These are phyloP conservation scores for Amphichorda felina DNA, from an alignment of 2,329 filamentous ascomycete genomes.

Conservation along the genomic window DNA sequence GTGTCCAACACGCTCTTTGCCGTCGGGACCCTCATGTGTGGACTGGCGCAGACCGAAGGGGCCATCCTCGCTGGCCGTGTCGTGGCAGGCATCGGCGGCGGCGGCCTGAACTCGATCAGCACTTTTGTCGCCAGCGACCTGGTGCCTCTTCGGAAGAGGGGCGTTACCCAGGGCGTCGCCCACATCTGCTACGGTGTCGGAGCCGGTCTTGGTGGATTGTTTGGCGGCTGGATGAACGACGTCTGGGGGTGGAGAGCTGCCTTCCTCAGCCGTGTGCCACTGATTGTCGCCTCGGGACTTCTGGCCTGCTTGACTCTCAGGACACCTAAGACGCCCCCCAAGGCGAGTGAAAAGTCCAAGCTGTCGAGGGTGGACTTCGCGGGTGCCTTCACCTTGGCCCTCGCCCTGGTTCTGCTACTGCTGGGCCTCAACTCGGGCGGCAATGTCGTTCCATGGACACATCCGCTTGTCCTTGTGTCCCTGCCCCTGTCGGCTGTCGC, in stretches of 20 bases:
- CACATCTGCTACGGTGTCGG: background rate
- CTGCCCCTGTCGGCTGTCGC: slow-evolving; percentile 47
- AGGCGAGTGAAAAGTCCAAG: slow-evolving; percentile 50
- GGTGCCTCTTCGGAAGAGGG: slow-evolving; percentile 42
- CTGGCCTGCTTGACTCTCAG: slow-evolving; percentile 43
- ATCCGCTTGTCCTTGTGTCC: slow-evolving; percentile 54
- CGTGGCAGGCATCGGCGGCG: slow-evolving; percentile 65
- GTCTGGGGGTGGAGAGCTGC: background rate
- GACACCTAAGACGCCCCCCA: too few species aligned
- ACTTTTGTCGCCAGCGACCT: slow-evolving; percentile 51
- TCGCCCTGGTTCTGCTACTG: slow-evolving; percentile 54
- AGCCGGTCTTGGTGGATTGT: background rate
- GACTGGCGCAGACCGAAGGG: slow-evolving; percentile 48
- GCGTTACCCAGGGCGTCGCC: background rate
- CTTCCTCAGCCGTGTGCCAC: slow-evolving; percentile 31
- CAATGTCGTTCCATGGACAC: slow-evolving; percentile 64
- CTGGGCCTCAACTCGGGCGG: slow-evolving; percentile 66
- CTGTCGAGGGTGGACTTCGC: slow-evolving; percentile 62
- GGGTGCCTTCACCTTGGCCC: slow-evolving; percentile 48
- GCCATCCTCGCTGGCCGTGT: slow-evolving; percentile 63
- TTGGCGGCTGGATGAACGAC: background rate
- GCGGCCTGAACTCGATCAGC: slow-evolving; percentile 55
- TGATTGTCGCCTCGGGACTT: slow-evolving; percentile 36
- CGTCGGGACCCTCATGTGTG: slow-evolving; percentile 63
- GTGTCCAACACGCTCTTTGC: slow-evolving; percentile 66